Evolutionary conservation across 2,329 filamentous ascomycete species (phyloP), one percentile per base, ranked within the genome.

Genomic region (Aspergillus brunneoviolaceus): DNA sequence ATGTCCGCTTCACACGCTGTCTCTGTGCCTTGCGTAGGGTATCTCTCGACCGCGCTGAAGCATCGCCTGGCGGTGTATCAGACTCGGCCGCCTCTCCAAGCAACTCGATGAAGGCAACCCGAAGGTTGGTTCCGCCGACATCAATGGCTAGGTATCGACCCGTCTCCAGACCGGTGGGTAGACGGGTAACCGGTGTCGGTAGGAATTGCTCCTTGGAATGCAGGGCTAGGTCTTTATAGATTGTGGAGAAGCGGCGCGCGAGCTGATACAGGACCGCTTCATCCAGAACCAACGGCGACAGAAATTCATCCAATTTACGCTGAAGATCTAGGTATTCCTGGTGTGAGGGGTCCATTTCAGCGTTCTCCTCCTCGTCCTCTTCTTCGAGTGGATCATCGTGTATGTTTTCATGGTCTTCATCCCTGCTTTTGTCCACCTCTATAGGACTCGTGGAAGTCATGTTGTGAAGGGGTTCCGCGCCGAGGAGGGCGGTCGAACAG

Each of bases 111-210:
- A 85, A 84, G 3, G 82, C 82, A 21, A 84, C 82, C 60, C 83
- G 77, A 49, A 85, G 72, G 63, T 85, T 85, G 57, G 80, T 83
- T 5, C 82, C 82, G 49, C 83, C 83, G 39, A 85, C 82, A 69
- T 85, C 83, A 57, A 85, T 84, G 51, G 82, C 82, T 54, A 85
- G 66, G 64, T 84, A 85, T 27, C 78, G 80, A 45, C 83, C 83
- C 5, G 80, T 81, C 67, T 85, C 83, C 63, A 79, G 75, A 19
- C 83, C 83, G 1, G 78, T 81, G 12, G 79, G 79, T 31, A 81
- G 66, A 60, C 74, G 73, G 21, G 79, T 81, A 21, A 81, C 78
- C 0, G 79, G 79, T 0, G 79, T 81, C 16, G 79, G 79, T 31
- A 81, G 65, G 60, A 81, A 81, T 62, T 81, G 79, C 64, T 80